phyloP scores from a whole-genome alignment of 805 yeast species.

The Cyberlindnera galapagoensis region DNA sequence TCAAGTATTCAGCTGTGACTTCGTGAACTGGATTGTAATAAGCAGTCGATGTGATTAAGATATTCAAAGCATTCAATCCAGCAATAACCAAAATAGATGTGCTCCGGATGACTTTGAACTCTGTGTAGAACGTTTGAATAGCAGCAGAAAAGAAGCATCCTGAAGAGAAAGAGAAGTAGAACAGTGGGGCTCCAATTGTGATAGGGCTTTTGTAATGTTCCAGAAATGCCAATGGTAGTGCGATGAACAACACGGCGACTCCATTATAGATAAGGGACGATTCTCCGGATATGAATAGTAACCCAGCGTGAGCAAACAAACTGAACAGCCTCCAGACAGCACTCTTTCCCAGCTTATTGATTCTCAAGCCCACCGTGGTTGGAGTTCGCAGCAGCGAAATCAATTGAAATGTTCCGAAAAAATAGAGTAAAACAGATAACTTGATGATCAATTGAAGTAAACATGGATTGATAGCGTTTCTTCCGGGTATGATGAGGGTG shows the following conservation, averaged over 20 bases:
- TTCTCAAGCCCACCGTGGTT: constrained; percentile 6
- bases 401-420: constrained; percentile 17
- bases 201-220: constrained; percentile 39
- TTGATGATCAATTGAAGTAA: constrained; percentile 13
- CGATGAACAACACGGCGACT: constrained; percentile 17
- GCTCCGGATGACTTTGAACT: constrained; percentile 15
- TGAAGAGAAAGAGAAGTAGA: constrained; percentile 64
- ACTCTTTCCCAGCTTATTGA: constrained; percentile 14
- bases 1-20: constrained; percentile 27
- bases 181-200: constrained; percentile 61
- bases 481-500: constrained; percentile 15
- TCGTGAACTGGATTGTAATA: constrained; percentile 35
- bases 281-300: constrained; percentile 2
- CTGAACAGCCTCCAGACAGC: constrained; percentile 9
- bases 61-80: constrained; percentile 4
- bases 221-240: constrained; percentile 37
- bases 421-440: constrained; percentile 7
- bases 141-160: constrained; percentile 40
- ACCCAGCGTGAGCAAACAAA: constrained; percentile 8
- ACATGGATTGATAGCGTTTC: constrained; percentile 25
- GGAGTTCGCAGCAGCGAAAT: background rate
- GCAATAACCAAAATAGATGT: constrained; percentile 21
- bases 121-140: constrained; percentile 30
- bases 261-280: constrained; percentile 11
- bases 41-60: constrained; percentile 18